phyloP scores from a whole-genome alignment of 1,284 basidiomycete species.

The Tilletia walkeri region DNA sequence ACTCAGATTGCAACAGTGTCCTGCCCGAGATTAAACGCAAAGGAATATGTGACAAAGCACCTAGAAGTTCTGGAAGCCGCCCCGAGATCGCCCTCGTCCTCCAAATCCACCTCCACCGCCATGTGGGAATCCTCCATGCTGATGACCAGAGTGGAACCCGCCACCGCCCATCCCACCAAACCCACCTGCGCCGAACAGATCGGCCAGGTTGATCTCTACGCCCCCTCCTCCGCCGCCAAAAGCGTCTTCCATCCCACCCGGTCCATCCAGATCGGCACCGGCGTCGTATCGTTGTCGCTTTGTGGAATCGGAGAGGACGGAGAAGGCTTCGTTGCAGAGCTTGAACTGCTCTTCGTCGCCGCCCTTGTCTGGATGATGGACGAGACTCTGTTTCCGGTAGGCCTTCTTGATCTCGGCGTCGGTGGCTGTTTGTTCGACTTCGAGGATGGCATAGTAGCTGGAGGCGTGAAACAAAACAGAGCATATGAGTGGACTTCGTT shows the following conservation, averaged over 20 bases:
- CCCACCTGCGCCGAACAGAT: slow-evolving; percentile 46
- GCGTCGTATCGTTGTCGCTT: slow-evolving; percentile 52
- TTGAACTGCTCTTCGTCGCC: slow-evolving; percentile 56
- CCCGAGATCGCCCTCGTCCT: no score
- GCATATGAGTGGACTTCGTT: background rate
- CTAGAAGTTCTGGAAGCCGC: no score
- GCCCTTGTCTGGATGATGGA: slow-evolving; percentile 55
- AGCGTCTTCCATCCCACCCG: slow-evolving; percentile 34
- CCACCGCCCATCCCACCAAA: slow-evolving; percentile 26
- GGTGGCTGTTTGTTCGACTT: slow-evolving; percentile 69
- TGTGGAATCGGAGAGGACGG: slow-evolving; percentile 43
- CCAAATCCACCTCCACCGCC: background rate
- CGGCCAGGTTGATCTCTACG: slow-evolving; percentile 48
- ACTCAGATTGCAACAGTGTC: no score
- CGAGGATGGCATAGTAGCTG: slow-evolving; percentile 75
- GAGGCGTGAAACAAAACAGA: background rate
- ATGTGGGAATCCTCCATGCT: slow-evolving; percentile 2
- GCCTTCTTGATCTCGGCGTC: slow-evolving; percentile 76
- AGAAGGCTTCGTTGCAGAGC: slow-evolving; percentile 51
- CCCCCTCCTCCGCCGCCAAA: slow-evolving; percentile 34
- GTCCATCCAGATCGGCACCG: slow-evolving; percentile 40
- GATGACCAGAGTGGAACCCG: background rate
- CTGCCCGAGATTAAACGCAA: no score
- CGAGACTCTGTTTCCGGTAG: slow-evolving; percentile 35
- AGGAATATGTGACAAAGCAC: no score